Conservation (phyloP, 805 yeast genomes). For the Candida succiphila region DNA sequence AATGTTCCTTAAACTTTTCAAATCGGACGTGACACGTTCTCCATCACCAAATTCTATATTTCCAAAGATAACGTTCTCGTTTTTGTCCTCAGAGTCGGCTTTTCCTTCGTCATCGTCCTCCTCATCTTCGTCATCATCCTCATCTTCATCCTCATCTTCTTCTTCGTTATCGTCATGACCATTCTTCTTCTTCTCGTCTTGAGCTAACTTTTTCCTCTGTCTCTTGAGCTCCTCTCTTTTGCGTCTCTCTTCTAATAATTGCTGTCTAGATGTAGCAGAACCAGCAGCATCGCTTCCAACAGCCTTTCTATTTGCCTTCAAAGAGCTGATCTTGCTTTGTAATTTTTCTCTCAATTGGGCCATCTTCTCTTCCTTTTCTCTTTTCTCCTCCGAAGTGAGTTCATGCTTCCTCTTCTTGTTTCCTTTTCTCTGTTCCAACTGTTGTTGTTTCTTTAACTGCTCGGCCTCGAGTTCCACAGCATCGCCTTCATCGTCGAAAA, state of each 20-base stretch:
- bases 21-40: slow-evolving; percentile 65
- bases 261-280: slow-evolving; percentile 80
- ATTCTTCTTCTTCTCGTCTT: slow-evolving; percentile 14
- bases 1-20: slow-evolving; percentile 42
- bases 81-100: slow-evolving; percentile 20
- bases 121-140: slow-evolving; percentile 22
- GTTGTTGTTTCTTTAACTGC: slow-evolving; percentile 4
- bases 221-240: slow-evolving; percentile 29
- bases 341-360: slow-evolving; percentile 70
- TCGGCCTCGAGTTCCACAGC: slow-evolving; percentile 22
- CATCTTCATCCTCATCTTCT: slow-evolving; percentile 30
- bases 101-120: slow-evolving; percentile 23
- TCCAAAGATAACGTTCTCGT: slow-evolving; percentile 54
- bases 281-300: slow-evolving; percentile 77
- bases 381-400: slow-evolving; percentile 37
- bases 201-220: slow-evolving; percentile 17
- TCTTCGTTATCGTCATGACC: slow-evolving; percentile 26
- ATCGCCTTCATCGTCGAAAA: slow-evolving; percentile 70
- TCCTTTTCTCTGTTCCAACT: slow-evolving; percentile 2
- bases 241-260: slow-evolving; percentile 58
- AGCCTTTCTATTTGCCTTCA: slow-evolving; percentile 82
- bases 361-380: slow-evolving; percentile 41
- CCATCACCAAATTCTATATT: slow-evolving; percentile 81
- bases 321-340: slow-evolving; percentile 54
- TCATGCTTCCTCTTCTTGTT: slow-evolving; percentile 3